Evolutionary conservation across 768 basidiomycete species (phyloP).

Genomic region (Lactarius quietus): DNA sequence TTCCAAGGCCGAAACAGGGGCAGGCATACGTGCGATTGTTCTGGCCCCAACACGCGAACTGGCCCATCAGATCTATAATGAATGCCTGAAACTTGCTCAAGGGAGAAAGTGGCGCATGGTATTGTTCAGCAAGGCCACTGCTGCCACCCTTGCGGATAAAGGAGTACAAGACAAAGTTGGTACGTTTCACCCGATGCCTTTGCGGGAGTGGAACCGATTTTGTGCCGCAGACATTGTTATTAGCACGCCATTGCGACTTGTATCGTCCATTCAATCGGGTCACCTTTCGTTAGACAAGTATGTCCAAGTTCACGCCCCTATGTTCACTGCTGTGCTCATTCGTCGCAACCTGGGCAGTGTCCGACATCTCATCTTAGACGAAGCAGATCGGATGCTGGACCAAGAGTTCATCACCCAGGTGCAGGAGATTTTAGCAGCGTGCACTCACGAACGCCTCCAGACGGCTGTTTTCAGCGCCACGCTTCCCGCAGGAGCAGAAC

Average conservation of each 20-base stretch:
- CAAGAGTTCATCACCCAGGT: constrained; percentile 85
- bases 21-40: constrained; percentile 73
- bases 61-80: constrained; percentile 94
- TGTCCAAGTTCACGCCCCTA: constrained; percentile 29
- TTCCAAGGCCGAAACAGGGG: constrained; percentile 41
- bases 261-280: constrained; percentile 71
- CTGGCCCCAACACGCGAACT: constrained; percentile 92
- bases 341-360: constrained; percentile 48
- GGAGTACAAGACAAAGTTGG: constrained; percentile 72
- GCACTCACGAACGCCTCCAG: constrained; percentile 63
- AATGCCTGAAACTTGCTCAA: constrained; percentile 75
- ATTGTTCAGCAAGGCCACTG: constrained; percentile 87
- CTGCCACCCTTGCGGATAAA: constrained; percentile 73
- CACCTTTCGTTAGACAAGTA: constrained; percentile 70
- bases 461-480: constrained; percentile 96
- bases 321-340: constrained; percentile 5
- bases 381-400: constrained; percentile 90
- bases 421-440: constrained; percentile 80
- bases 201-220: background rate
- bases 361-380: constrained; percentile 82
- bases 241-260: constrained; percentile 86
- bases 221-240: constrained; percentile 75
- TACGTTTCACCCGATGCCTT: constrained; percentile 35
- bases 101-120: constrained; percentile 82
- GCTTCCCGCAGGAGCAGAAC: constrained; percentile 83